Evolutionary conservation across 2,329 filamentous ascomycete species (phyloP).

Genomic region (Colletotrichum sp.): DNA sequence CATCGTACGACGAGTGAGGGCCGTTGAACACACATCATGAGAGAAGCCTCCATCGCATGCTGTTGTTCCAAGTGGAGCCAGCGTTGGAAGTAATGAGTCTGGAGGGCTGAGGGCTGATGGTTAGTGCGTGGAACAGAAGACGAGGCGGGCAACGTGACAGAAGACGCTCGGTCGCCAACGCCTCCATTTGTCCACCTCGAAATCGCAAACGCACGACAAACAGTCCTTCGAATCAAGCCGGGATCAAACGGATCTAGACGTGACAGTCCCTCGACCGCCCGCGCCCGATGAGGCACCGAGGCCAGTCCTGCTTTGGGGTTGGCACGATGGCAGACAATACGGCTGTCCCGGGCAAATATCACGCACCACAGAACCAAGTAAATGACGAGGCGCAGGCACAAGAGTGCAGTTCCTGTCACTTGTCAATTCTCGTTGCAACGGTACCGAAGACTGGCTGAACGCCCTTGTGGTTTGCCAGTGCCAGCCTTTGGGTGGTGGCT

Average conservation of each 20-base stretch:
- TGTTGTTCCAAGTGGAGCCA: neutral
- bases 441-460: neutral
- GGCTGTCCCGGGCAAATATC: conserved; percentile 1
- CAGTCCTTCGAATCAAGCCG: neutral
- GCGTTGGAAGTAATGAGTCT: neutral
- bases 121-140: neutral
- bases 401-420: conserved; percentile 6
- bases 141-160: neutral
- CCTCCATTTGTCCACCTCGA: neutral
- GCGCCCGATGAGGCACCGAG: neutral
- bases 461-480: neutral
- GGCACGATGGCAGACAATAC: neutral
- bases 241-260: neutral
- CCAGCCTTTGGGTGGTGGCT: neutral
- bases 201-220: neutral
- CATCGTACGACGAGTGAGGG: neutral
- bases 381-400: conserved; percentile 6
- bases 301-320: neutral
- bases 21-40: neutral
- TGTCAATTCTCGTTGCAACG: conserved; percentile 8
- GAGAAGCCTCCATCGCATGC: neutral
- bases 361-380: neutral
- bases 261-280: neutral
- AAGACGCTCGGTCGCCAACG: neutral
- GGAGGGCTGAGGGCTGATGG: neutral